Conservation (phyloP, 2,329 filamentous ascomycete species). For the Malbranchea zuffiana region DNA sequence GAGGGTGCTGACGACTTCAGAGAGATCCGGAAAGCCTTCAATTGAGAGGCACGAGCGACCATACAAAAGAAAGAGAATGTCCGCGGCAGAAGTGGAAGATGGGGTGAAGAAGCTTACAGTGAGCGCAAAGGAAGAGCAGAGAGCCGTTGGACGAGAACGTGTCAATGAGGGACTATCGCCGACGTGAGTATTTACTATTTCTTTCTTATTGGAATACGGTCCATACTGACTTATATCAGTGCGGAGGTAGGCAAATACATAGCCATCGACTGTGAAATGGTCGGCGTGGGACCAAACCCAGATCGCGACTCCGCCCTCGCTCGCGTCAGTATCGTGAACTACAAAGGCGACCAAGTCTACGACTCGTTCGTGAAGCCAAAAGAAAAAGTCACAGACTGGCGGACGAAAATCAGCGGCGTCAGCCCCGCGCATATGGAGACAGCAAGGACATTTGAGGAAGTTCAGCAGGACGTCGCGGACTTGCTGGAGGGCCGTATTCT, state of each 20-base stretch:
- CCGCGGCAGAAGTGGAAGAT: constrained; percentile 1
- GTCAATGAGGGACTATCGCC: constrained; percentile 53
- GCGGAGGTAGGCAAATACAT: constrained; percentile 78
- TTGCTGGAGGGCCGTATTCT: constrained; percentile 62
- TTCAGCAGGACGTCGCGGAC: constrained; percentile 59
- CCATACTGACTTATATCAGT: constrained; percentile 26
- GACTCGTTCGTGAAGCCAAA: constrained; percentile 79
- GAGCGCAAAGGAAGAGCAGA: constrained; percentile 1
- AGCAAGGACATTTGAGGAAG: constrained; percentile 62
- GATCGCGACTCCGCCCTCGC: constrained; percentile 66
- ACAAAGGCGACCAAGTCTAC: constrained; percentile 83
- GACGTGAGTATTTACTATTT: constrained; percentile 22
- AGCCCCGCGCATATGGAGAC: constrained; percentile 58
- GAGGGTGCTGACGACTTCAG: constrained; percentile 7
- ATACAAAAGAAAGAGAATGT: constrained; percentile 10
- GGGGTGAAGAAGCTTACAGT: constrained; percentile 8
- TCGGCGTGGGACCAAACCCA: constrained; percentile 58
- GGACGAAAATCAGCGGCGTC: constrained; percentile 77
- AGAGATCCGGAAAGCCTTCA: background rate
- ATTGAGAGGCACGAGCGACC: constrained; percentile 6
- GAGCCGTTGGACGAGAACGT: constrained; percentile 28
- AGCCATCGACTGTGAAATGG: constrained; percentile 96
- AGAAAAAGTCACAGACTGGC: constrained; percentile 76
- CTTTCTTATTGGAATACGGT: constrained; percentile 13
- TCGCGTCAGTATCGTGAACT: constrained; percentile 83